These are phyloP conservation scores for Xerocomus nothofagi DNA, from an alignment of 1,284 basidiomycete species.

Conservation along the genomic window DNA sequence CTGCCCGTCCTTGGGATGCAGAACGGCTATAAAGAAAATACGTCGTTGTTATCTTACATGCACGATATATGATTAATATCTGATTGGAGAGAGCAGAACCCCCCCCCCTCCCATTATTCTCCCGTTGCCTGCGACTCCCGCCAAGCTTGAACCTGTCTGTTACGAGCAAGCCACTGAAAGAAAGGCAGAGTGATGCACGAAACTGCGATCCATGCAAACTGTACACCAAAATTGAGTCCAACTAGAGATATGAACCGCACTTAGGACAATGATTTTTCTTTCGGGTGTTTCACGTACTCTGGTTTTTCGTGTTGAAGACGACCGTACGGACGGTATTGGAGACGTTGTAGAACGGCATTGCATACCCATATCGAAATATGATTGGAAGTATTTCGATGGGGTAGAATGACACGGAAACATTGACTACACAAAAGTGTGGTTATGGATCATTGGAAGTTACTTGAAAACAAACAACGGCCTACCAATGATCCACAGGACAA, in stretches of 20 bases:
- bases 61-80: no score
- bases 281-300: slow-evolving; percentile 39
- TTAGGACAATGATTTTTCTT: slow-evolving; percentile 3
- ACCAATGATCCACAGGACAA: slow-evolving; percentile 70
- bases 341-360: slow-evolving; percentile 73
- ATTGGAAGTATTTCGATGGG: slow-evolving; percentile 69
- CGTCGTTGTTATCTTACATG: no score
- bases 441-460: not conserved
- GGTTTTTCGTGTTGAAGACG: slow-evolving; percentile 68
- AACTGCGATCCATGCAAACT: slow-evolving; percentile 53
- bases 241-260: slow-evolving; percentile 37
- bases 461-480: slow-evolving; percentile 17
- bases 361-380: slow-evolving; percentile 68
- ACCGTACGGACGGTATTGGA: slow-evolving; percentile 59
- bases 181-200: slow-evolving; percentile 52
- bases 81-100: no score
- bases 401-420: slow-evolving; percentile 63
- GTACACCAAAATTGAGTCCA: slow-evolving; percentile 58
- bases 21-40: not conserved
- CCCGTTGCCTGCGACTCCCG: slow-evolving; percentile 18
- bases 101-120: not conserved
- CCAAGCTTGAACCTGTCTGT: slow-evolving; percentile 31
- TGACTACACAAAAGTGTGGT: slow-evolving; percentile 40
- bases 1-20: not conserved
- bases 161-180: slow-evolving; percentile 43